Evolutionary conservation across 768 basidiomycete species (phyloP).

Genomic region (Tulasnella calospora): DNA sequence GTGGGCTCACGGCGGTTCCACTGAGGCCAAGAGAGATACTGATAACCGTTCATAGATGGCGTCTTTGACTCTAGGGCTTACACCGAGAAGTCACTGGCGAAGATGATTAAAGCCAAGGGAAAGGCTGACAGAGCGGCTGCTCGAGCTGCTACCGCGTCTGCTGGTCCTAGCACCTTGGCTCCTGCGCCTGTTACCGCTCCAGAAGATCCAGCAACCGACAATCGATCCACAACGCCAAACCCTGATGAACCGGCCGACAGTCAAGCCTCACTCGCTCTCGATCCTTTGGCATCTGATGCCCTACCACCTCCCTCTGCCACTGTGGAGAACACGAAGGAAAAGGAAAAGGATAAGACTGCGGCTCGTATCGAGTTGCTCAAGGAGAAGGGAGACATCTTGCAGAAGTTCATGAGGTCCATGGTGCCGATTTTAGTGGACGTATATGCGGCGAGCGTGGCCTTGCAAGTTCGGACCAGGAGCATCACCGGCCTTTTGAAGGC

Average conservation of each 20-base stretch:
- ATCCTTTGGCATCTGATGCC: background rate
- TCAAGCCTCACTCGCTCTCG: background rate
- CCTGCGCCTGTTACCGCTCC: background rate
- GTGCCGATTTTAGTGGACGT: conserved; percentile 95
- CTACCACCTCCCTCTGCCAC: too few species aligned
- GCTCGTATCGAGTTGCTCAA: conserved; percentile 65
- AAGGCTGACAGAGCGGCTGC: conserved; percentile 47
- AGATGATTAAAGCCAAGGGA: conserved; percentile 73
- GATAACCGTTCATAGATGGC: conserved; percentile 56
- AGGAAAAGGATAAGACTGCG: conserved; percentile 13
- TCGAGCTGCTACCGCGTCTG: conserved; percentile 22
- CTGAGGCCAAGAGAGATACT: background rate
- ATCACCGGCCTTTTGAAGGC: conserved; percentile 85
- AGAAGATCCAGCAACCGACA: background rate
- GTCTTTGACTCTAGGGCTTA: conserved; percentile 91
- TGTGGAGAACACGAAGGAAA: background rate
- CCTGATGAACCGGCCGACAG: conserved; percentile 3
- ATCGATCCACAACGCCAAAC: background rate
- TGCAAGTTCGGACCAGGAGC: conserved; percentile 82
- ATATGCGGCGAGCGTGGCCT: conserved; percentile 95
- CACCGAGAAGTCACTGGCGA: conserved; percentile 75
- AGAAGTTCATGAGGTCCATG: conserved; percentile 78
- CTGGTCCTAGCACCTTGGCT: background rate
- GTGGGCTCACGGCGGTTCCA: conserved; percentile 40
- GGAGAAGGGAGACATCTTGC: conserved; percentile 68